Evolutionary conservation across 768 basidiomycete species (phyloP), one percentile per base, ranked within the genome.

Genomic region (Xanthoconium stramineum): DNA sequence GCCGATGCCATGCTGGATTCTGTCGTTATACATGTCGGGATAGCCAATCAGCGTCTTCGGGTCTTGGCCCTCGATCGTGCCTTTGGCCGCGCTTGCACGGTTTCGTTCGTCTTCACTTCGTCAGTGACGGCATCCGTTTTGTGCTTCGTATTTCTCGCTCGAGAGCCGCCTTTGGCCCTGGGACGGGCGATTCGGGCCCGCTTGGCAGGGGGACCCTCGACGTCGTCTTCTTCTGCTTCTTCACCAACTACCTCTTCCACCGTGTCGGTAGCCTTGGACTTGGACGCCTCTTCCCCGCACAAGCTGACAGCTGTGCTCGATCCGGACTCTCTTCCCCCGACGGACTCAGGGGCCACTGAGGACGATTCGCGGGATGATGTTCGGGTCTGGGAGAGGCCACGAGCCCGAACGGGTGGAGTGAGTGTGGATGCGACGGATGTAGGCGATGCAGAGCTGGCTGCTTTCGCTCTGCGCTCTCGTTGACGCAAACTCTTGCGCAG

Each of bases 221-320:
- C 24, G 1, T 48, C 56, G 37, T 61, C 61, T 17, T 57, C 65
- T 20, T 57, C 61, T 6, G 17, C 65, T 48, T 51, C 66, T 15
- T 55, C 66, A 10, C 51, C 53, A 6, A 33, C 60, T 7, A 50
- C 51, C 24, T 60, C 60, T 20, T 57, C 66, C 11, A 50, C 57
- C 3, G 37, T 12, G 48, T 61, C 57, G 56, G 45, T 36, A 39
- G 19, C 42, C 56, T 71, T 69, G 53, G 56, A 46, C 35, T 63
- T 71, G 30, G 58, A 50, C 10, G 46, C 65, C 15, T 62, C 69
- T 47, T 69, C 71, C 5, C 61, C 70, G 35, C 60, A 71, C 42
- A 71, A 35, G 50, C 70, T 71, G 13, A 71, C 70, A 13, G 71
- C 71, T 6, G 71, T 71, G 52, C 70, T 71, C 9, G 71, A 72